Percentiles rank a stretch among this genome's conserved stretches.
Conservation (phyloP, 352 stramenopile species). For the Ophiocytium majus region DNA sequence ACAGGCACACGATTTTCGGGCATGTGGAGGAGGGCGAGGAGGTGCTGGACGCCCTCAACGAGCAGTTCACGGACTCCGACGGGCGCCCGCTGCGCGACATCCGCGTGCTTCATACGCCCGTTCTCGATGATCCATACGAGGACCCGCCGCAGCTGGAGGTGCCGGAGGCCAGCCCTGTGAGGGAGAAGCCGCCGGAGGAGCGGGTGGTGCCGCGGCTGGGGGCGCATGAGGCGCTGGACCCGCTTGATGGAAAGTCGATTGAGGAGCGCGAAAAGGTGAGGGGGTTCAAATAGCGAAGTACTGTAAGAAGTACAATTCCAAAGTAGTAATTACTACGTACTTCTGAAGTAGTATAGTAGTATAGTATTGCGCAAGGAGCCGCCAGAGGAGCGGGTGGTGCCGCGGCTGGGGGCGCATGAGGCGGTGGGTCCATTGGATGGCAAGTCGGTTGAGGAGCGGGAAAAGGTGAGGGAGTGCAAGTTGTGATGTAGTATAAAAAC, state of each 20-base stretch:
- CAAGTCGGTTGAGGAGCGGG: conserved; percentile 77
- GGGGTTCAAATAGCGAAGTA: too few relatives aligned
- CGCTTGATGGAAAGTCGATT: conserved; percentile 68
- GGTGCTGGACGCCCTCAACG: conserved; percentile 87
- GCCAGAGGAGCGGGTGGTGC: conserved; percentile 80
- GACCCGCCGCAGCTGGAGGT: conserved; percentile 65
- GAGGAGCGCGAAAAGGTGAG: conserved; percentile 81
- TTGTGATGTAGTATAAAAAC: too few relatives aligned
- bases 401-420: conserved; percentile 74
- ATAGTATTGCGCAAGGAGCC: conserved; percentile 79
- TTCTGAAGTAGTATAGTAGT: too few relatives aligned
- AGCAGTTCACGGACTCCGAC: conserved; percentile 89
- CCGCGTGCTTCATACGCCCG: conserved; percentile 85
- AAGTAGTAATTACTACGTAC: too few relatives aligned
- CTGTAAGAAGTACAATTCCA: too few relatives aligned
- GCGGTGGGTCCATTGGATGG: conserved; percentile 68
- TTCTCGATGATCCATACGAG: conserved; percentile 78
- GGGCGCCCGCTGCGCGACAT: conserved; percentile 92
- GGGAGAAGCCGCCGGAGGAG: conserved; percentile 83
- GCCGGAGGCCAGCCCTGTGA: conserved; percentile 74
- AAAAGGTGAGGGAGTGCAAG: conserved; percentile 49
- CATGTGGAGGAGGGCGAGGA: conserved; percentile 87
- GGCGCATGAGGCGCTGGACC: conserved; percentile 69
- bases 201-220: conserved; percentile 79
- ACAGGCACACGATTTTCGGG: conserved; percentile 19